Percentiles rank a stretch among this genome's conserved stretches.
phyloP scores from a whole-genome alignment of 169 alveolate species.

The Cryptosporidium baileyi region DNA sequence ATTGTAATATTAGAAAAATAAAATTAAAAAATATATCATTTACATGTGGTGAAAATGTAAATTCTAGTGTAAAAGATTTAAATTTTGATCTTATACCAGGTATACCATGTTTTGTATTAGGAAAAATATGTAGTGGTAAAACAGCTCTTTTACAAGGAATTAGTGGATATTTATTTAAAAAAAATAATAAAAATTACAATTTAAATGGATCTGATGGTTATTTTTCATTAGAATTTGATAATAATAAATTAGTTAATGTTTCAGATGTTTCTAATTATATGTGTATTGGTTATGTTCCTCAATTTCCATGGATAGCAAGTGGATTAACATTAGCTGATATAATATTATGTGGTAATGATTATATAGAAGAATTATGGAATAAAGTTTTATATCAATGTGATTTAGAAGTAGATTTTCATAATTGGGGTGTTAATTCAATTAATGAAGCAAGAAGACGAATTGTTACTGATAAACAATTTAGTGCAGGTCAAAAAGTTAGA shows the following conservation, averaged over 20 bases:
- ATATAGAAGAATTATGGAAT: neutral
- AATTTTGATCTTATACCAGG: conserved; percentile 9
- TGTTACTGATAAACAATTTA: conserved; percentile 48
- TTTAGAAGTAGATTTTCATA: conserved; percentile 9
- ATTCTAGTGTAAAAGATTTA: neutral
- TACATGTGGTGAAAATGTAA: neutral
- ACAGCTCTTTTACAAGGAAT: conserved; percentile 62
- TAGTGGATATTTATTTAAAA: conserved; percentile 1
- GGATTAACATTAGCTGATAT: conserved; percentile 33
- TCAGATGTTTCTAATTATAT: neutral
- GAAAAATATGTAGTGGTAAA: conserved; percentile 31
- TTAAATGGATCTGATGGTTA: neutral
- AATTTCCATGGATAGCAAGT: conserved; percentile 28
- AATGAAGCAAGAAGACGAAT: conserved; percentile 7
- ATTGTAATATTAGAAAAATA: neutral
- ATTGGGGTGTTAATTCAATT: conserved; percentile 42
- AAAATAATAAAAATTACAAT: no score
- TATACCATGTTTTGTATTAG: conserved; percentile 10
- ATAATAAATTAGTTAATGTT: neutral
- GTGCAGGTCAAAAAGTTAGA: conserved; percentile 61
- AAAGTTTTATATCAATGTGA: conserved; percentile 44
- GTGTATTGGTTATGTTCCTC: conserved; percentile 11
- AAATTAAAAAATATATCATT: neutral
- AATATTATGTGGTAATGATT: conserved; percentile 25
- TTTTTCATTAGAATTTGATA: neutral